phyloP scores from a whole-genome alignment of 2,329 filamentous ascomycete genomes.

The Tolypocladium pustulatum region DNA sequence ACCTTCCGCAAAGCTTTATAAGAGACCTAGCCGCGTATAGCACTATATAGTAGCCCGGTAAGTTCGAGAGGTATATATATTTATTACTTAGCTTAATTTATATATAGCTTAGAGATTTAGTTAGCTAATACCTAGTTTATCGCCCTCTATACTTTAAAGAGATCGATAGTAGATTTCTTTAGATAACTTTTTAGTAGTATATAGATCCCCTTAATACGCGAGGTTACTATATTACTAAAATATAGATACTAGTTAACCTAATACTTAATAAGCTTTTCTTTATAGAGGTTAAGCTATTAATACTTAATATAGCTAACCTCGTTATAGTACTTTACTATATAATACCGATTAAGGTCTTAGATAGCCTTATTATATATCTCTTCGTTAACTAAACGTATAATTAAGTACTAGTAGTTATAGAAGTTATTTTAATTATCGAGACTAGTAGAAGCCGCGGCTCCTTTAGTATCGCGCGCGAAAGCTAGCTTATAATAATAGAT shows the following conservation, averaged over 20 bases:
- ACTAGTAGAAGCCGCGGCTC: not conserved
- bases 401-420: constrained; percentile 8
- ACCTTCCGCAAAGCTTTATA: too few species aligned
- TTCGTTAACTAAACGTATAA: constrained; percentile 7
- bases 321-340: too few species aligned
- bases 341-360: not conserved
- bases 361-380: constrained; percentile 6
- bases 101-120: too few species aligned
- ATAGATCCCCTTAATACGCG: constrained; percentile 8
- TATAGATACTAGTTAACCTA: constrained; percentile 9
- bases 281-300: constrained; percentile 9
- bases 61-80: too few species aligned
- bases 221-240: constrained; percentile 9
- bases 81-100: too few species aligned
- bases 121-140: constrained; percentile 4
- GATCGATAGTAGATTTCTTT: constrained; percentile 6
- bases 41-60: too few species aligned
- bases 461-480: too few species aligned
- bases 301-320: too few species aligned
- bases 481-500: constrained; percentile 3
- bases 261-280: constrained; percentile 11
- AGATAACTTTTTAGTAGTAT: constrained; percentile 6
- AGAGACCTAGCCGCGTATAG: too few species aligned
- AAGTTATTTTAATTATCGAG: constrained; percentile 8
- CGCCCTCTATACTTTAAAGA: constrained; percentile 8